phyloP scores from a whole-genome alignment of 2,329 filamentous ascomycete species.

The Monosporascus sp. region DNA sequence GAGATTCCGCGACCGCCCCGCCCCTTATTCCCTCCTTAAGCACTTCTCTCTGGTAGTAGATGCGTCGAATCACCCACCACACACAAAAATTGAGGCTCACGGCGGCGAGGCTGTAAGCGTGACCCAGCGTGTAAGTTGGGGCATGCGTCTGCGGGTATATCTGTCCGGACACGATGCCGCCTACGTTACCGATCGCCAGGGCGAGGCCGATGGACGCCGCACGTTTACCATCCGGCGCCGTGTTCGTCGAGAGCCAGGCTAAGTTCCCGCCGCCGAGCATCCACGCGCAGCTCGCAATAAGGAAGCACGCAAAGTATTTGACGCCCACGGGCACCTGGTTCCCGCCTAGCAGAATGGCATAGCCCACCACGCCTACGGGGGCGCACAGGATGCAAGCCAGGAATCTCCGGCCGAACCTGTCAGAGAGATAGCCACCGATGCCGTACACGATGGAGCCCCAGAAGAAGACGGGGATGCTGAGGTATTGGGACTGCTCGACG shows the following conservation, averaged over 20 bases:
- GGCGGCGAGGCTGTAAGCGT: constrained; percentile 13
- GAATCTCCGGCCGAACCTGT: constrained; percentile 10
- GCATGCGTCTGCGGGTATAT: constrained; percentile 14
- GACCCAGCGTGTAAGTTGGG: constrained; percentile 11
- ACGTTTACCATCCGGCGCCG: constrained; percentile 13
- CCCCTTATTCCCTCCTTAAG: constrained; percentile 5
- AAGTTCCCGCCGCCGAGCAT: constrained; percentile 14
- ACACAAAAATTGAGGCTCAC: constrained; percentile 9
- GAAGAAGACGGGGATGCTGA: constrained; percentile 14
- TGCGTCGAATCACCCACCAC: constrained; percentile 11
- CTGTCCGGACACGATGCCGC: constrained; percentile 14
- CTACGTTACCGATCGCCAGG: constrained; percentile 11
- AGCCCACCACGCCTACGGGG: constrained; percentile 10
- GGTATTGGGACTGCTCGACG: constrained; percentile 14
- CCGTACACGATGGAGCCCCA: constrained; percentile 14
- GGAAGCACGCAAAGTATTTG: constrained; percentile 14
- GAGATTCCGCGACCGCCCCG: background rate
- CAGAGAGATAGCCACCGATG: constrained; percentile 9
- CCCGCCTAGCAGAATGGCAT: constrained; percentile 11
- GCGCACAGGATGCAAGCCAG: constrained; percentile 10
- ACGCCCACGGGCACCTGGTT: constrained; percentile 9
- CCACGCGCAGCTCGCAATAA: constrained; percentile 14
- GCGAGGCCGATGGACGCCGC: constrained; percentile 12
- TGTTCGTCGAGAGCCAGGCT: constrained; percentile 14
- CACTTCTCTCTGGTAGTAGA: constrained; percentile 9